phyloP scores from a whole-genome alignment of 2,329 filamentous ascomycete species.

The Aspergillus chevalieri region DNA sequence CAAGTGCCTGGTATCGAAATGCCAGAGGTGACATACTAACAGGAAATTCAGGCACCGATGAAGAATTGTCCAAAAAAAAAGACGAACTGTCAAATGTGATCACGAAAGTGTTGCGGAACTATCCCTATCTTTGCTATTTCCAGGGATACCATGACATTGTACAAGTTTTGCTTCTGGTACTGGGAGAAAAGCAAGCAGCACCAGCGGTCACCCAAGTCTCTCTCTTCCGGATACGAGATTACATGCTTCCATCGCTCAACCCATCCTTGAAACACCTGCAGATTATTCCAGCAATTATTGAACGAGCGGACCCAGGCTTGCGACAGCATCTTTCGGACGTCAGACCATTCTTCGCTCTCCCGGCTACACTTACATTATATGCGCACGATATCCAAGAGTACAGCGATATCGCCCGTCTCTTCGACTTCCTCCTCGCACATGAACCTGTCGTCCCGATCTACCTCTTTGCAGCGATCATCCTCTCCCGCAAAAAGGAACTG shows the following conservation, averaged over 20 bases:
- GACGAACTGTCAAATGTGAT: slow-evolving; percentile 74
- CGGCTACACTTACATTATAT: slow-evolving; percentile 92
- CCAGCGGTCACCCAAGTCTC: slow-evolving; percentile 73
- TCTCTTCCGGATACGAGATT: slow-evolving; percentile 85
- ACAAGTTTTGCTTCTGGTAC: slow-evolving; percentile 85
- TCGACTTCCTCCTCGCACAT: slow-evolving; percentile 81
- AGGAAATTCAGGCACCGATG: slow-evolving; percentile 55
- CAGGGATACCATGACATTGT: slow-evolving; percentile 98
- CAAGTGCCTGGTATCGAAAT: neutral
- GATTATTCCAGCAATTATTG: slow-evolving; percentile 76
- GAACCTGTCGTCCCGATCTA: slow-evolving; percentile 89
- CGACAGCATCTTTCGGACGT: slow-evolving; percentile 68
- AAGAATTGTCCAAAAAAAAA: slow-evolving; percentile 66
- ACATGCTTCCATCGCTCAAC: slow-evolving; percentile 84
- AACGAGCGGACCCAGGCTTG: slow-evolving; percentile 63
- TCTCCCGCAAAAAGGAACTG: slow-evolving; percentile 75
- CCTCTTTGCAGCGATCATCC: slow-evolving; percentile 81
- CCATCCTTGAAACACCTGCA: slow-evolving; percentile 80
- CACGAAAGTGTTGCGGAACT: slow-evolving; percentile 66
- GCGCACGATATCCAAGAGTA: slow-evolving; percentile 93
- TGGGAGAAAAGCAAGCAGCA: slow-evolving; percentile 58
- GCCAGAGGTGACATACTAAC: neutral
- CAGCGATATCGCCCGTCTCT: slow-evolving; percentile 78
- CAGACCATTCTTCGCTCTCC: slow-evolving; percentile 85
- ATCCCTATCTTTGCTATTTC: slow-evolving; percentile 88